Evolutionary conservation across 169 alveolate species (phyloP), one percentile per base, ranked within the genome.

Genomic region (Plasmodium chabaudi): DNA sequence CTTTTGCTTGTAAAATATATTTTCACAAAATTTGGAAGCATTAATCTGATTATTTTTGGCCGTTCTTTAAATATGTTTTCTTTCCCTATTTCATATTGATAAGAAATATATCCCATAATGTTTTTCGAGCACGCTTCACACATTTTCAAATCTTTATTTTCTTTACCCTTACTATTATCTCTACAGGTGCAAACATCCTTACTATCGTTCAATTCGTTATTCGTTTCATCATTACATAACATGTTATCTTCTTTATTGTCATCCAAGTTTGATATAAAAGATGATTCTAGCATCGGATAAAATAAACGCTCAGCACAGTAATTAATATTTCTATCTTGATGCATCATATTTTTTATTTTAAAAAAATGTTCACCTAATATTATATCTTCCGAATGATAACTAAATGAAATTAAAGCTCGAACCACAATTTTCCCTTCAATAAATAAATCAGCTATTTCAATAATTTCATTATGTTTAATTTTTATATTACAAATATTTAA

Each of bases 361-460:
- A 82, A 82, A 19, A 25, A 47, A 61, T 82, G 84, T 46, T 82
- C 86, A 5, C 90, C 90, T 23, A 82, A 67, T 21, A 72, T n/a
- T 47, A 69, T 25, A 42, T 82, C 90, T 25, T 82, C 86, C 4
- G 86, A 82, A 61, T 53, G 1, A 27, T 56, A 27, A 42, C 21
- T 82, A 15, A 67, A 49, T 9, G 90, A 82, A 1, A 82, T 42
- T 27, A 82, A 17, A 17, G 86, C 90, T 53, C 82, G 49, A 5
- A 82, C 55, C 21, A 47, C 59, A 39, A 82, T 82, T 61, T 82
- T 82, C 17, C 90, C 90, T 47, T 82, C 90, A 12, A 82, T 44
- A 70, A 12, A 68, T 82, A 61, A 49, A 10, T 56, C 34, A 13
- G 55, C 27, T 47, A 46, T 67, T 34, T 68, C 19, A 39, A 82